These are phyloP conservation scores for Dentipellis sp. DNA, from an alignment of 768 basidiomycete species.

Conservation along the genomic window DNA sequence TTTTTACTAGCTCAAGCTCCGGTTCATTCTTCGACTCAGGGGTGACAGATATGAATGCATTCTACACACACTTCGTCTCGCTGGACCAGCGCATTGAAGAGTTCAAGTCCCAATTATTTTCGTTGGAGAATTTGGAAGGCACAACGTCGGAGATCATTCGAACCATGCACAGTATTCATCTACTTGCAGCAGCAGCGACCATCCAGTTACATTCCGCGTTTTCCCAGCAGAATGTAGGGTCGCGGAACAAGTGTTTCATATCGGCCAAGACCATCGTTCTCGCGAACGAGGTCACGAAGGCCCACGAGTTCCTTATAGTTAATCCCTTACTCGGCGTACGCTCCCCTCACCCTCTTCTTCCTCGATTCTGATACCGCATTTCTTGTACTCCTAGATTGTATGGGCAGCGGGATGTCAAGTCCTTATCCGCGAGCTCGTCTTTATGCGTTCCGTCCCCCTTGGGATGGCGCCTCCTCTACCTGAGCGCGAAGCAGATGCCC, in stretches of 20 bases:
- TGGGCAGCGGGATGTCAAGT: conserved; percentile 13
- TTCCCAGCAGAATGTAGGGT: conserved; percentile 9
- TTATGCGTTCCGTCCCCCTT: conserved; percentile 4
- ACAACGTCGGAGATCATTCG: conserved; percentile 9
- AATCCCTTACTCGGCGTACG: conserved; percentile 7
- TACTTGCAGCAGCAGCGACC: conserved; percentile 19
- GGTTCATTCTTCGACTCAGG: not conserved
- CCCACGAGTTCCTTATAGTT: not conserved
- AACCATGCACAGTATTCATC: conserved; percentile 17
- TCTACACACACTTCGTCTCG: conserved; percentile 17
- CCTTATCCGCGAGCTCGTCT: conserved; percentile 11
- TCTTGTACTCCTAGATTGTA: not conserved
- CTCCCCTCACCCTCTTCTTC: not conserved
- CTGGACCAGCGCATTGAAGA: conserved; percentile 23
- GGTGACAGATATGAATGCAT: conserved; percentile 10
- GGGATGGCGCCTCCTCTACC: conserved; percentile 1
- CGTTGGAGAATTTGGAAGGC: conserved; percentile 10
- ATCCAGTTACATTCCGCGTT: conserved; percentile 22
- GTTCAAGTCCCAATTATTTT: conserved; percentile 17
- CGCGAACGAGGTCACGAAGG: not conserved
- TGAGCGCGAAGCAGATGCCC: conserved; percentile 9
- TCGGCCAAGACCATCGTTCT: conserved; percentile 8
- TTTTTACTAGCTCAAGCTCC: not conserved
- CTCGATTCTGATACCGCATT: not conserved
- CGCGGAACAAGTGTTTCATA: conserved; percentile 11